A percentile compares a stretch with the other conserved stretches of the same genome.
Evolutionary conservation across 768 basidiomycete genomes (phyloP).

Genomic region (Lentinula detonsa): DNA sequence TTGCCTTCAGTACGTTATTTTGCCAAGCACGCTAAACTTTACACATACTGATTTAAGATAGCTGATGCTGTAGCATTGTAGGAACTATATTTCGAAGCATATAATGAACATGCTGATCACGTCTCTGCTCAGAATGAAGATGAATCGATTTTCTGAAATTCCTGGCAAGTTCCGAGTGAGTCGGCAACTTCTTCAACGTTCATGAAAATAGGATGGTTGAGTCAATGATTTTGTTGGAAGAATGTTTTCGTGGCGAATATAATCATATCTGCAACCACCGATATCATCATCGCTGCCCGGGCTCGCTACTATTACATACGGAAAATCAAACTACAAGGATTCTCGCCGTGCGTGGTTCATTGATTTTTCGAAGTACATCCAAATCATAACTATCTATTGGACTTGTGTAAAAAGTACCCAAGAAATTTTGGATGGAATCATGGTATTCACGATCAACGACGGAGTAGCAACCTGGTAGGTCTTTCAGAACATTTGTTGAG

Average conservation of each 20-base stretch:
- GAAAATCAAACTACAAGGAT: conserved; percentile 6
- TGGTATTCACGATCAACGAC: conserved; percentile 12
- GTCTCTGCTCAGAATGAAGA: no score
- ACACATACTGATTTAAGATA: neutral
- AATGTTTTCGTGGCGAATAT: conserved; percentile 7
- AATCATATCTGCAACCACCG: conserved; percentile 7
- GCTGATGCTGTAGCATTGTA: neutral
- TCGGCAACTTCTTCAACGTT: no score
- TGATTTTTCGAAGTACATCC: neutral
- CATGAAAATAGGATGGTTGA: no score
- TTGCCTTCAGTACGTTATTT: no score
- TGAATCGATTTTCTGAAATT: no score
- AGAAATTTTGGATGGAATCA: conserved; percentile 8
- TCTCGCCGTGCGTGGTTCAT: conserved; percentile 3
- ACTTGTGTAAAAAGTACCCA: conserved; percentile 1
- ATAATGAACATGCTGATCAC: neutral
- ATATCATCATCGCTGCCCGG: conserved; percentile 6
- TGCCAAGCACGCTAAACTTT: no score
- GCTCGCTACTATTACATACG: conserved; percentile 8
- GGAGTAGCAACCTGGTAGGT: conserved; percentile 6
- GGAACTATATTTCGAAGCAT: neutral
- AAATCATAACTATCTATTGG: neutral
- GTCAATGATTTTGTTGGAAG: neutral
- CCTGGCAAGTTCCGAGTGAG: no score
- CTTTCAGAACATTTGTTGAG: no score